Evolutionary conservation across 2,329 filamentous ascomycete genomes (phyloP), one percentile per base, ranked within the genome.

Genomic region (Chaetomium sp.): DNA sequence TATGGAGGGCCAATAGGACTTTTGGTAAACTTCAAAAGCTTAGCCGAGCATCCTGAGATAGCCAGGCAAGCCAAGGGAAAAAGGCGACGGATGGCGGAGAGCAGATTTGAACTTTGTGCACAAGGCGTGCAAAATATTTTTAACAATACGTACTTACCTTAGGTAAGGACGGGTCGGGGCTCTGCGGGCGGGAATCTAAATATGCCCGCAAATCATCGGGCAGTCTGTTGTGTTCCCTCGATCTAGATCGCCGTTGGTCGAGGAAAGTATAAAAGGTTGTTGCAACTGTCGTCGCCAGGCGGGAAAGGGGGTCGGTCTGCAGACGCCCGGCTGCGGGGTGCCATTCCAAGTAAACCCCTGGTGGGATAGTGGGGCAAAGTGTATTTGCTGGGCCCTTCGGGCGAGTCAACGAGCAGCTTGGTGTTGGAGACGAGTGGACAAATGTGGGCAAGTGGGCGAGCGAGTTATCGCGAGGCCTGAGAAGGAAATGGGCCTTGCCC

Each of bases 281-380:
- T 27, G 19, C 3, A 27, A 27, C 19, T 27, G 19, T 27, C 19
- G 19, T 46, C 50, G 44, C 38, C 40, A 42, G 11, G 11, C 11
- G 40, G 6, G 11, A 42, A 14, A n/a, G 40, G 40, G 14, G 14
- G 12, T 27, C 37, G 12, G 37, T 49, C 50, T 51, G 55, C 42
- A 51, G 38, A 45, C 32, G 37, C 37, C 53, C 49, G 49, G 49
- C 47, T 56, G 56, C 50, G 53, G 56, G 56, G 53, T 51, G 49
- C 27, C 27, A 35, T 35, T 14, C 53, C n/a, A 33, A 11, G 19
- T 27, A 27, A 27, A 27, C 19, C 19, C 19, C 19, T 27, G 19
- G 19, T 27, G 19, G 19, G 19, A 27, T 27, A 27, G 19, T 27
- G 19, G 19, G 19, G 19, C 19, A 27, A 27, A 27, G 19, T 27